Percentiles rank a stretch among this genome's conserved stretches.
These are phyloP conservation scores for Oenanthe javanica DNA, from an alignment of 140 eudicot species.

Conservation along the genomic window DNA sequence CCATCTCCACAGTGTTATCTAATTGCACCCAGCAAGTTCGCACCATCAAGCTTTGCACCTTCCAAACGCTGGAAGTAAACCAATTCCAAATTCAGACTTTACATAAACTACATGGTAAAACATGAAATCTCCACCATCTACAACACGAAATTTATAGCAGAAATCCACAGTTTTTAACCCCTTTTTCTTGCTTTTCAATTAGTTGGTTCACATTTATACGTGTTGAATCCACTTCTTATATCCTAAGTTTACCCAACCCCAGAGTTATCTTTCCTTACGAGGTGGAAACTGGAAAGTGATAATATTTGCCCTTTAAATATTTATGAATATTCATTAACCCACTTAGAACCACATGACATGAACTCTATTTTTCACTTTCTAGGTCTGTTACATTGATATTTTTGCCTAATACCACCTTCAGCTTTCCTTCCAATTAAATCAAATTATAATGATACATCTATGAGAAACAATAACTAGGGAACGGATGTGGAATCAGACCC, in stretches of 20 bases:
- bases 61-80: slow-evolving; percentile 47
- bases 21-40: slow-evolving; percentile 78
- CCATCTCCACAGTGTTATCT: slow-evolving; percentile 31
- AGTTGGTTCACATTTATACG: background rate
- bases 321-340: background rate
- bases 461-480: background rate
- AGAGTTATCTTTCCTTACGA: background rate
- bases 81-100: no score
- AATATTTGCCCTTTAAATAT: background rate
- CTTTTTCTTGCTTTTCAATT: background rate
- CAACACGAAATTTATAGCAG: background rate
- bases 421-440: background rate
- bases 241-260: background rate
- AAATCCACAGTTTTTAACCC: fast-evolving
- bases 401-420: background rate
- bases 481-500: background rate
- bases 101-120: background rate
- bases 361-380: background rate
- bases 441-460: background rate
- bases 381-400: no score
- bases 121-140: background rate
- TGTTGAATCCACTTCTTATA: background rate
- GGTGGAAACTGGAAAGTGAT: no score
- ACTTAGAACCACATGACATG: no score
- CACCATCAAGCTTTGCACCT: slow-evolving; percentile 83